Percentiles rank a stretch among this genome's conserved stretches.
These are phyloP conservation scores for Geotrichum siamense DNA, from an alignment of 1,139 yeast species.

Conservation along the genomic window DNA sequence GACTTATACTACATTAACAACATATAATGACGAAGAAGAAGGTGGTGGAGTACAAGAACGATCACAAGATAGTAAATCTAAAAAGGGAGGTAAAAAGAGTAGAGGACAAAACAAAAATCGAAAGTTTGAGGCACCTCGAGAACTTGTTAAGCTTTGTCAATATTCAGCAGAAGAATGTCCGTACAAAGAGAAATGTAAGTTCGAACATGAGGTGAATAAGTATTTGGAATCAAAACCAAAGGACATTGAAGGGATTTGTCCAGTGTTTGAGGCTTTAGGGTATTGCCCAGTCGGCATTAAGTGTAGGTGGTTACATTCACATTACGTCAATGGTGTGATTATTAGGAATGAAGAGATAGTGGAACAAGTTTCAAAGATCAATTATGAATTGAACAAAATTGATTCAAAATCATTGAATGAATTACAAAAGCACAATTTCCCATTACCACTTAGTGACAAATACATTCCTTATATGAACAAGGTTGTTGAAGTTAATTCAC, in stretches of 20 bases:
- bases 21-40: conserved; percentile 45
- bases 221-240: conserved; percentile 60
- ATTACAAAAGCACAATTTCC: conserved; percentile 58
- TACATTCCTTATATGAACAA: conserved; percentile 52
- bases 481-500: conserved; percentile 33
- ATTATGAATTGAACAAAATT: conserved; percentile 63
- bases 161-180: conserved; percentile 42
- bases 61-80: conserved; percentile 40
- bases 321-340: conserved; percentile 32
- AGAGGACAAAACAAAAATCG: conserved; percentile 90
- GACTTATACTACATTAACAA: conserved; percentile 25
- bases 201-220: conserved; percentile 61
- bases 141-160: conserved; percentile 56
- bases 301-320: conserved; percentile 87
- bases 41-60: conserved; percentile 37
- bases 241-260: conserved; percentile 73
- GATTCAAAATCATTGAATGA: conserved; percentile 44
- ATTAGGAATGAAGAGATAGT: conserved; percentile 35
- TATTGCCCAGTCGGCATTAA: conserved; percentile 87
- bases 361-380: conserved; percentile 39
- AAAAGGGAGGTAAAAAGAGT: conserved; percentile 35
- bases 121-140: conserved; percentile 65
- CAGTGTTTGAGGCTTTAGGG: conserved; percentile 75
- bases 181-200: conserved; percentile 71
- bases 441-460: conserved; percentile 49